A percentile compares a stretch with the other conserved stretches of the same genome.
Conservation (phyloP, 345 rosid species). For the Hevea brasiliensis region DNA sequence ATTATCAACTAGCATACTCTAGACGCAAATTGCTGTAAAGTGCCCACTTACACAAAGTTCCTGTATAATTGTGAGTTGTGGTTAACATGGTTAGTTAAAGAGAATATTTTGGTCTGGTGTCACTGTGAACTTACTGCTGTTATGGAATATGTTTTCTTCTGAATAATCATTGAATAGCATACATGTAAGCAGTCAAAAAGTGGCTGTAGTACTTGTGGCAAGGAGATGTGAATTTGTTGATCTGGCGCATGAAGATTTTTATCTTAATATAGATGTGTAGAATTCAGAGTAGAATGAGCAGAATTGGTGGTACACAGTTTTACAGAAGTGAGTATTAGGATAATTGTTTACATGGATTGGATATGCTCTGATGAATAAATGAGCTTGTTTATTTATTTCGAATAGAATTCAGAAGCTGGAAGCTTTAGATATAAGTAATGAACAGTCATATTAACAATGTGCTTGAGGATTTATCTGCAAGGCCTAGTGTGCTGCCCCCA, state of each 20-base stretch:
- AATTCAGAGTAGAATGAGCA: neutral
- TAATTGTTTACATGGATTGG: neutral
- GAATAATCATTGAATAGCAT: neutral
- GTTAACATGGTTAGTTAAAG: neutral
- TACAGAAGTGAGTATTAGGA: neutral
- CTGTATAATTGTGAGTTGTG: neutral
- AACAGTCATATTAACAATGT: neutral
- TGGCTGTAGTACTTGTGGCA: neutral
- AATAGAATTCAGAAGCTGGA: slow-evolving; percentile 3
- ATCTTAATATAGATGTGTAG: too few relatives aligned
- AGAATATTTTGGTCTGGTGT: too few relatives aligned
- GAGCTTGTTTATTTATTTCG: too few relatives aligned
- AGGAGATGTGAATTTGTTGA: too few relatives aligned
- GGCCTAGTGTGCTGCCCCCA: neutral
- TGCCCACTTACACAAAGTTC: neutral
- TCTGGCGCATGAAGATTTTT: too few relatives aligned
- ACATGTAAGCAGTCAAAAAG: neutral
- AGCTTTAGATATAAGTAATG: neutral
- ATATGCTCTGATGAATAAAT: too few relatives aligned
- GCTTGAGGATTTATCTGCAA: neutral
- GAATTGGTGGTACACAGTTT: neutral
- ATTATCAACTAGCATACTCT: neutral
- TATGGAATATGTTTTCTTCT: neutral
- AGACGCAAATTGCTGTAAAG: neutral
- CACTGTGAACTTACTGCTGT: neutral